Evolutionary conservation across 2,329 filamentous ascomycete genomes (phyloP).

Genomic region (Teratosphaeria pseudoeucalypti): DNA sequence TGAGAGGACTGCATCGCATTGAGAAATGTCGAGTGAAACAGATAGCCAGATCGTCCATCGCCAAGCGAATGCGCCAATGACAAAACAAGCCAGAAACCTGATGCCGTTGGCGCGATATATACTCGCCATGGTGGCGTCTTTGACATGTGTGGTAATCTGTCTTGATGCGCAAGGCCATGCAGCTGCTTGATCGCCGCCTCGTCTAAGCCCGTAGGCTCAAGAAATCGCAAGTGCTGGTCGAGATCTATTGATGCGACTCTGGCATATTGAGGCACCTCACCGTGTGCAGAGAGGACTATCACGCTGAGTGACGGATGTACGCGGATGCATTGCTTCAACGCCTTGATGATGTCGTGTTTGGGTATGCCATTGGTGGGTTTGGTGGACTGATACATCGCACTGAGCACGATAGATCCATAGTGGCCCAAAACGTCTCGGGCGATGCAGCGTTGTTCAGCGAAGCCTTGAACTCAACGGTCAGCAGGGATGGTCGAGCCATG

Average conservation of each 20-base stretch:
- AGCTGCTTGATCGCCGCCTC: constrained; percentile 14
- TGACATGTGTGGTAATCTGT: constrained; percentile 18
- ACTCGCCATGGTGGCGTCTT: constrained; percentile 35
- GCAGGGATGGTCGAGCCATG: neutral
- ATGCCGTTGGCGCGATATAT: constrained; percentile 23
- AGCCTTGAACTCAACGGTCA: constrained; percentile 18
- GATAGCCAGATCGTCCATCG: constrained; percentile 33
- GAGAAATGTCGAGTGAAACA: constrained; percentile 35
- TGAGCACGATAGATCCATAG: constrained; percentile 32
- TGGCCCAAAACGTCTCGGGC: constrained; percentile 31
- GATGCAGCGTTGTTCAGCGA: constrained; percentile 34
- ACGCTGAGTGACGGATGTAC: constrained; percentile 30
- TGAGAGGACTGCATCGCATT: constrained; percentile 9
- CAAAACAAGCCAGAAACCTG: constrained; percentile 25
- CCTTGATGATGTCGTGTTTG: constrained; percentile 17
- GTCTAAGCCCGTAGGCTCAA: constrained; percentile 5
- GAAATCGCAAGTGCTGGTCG: constrained; percentile 29
- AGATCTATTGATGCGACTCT: constrained; percentile 26
- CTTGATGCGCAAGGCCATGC: constrained; percentile 25
- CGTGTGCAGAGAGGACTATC: constrained; percentile 26
- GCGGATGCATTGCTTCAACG: constrained; percentile 30
- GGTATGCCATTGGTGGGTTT: constrained; percentile 5
- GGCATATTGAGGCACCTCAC: constrained; percentile 28
- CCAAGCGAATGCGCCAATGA: constrained; percentile 35
- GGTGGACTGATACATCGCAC: constrained; percentile 23